Base-by-base conservation (phyloP, 306 rosid species). In the Trifolium subterraneum region DNA sequence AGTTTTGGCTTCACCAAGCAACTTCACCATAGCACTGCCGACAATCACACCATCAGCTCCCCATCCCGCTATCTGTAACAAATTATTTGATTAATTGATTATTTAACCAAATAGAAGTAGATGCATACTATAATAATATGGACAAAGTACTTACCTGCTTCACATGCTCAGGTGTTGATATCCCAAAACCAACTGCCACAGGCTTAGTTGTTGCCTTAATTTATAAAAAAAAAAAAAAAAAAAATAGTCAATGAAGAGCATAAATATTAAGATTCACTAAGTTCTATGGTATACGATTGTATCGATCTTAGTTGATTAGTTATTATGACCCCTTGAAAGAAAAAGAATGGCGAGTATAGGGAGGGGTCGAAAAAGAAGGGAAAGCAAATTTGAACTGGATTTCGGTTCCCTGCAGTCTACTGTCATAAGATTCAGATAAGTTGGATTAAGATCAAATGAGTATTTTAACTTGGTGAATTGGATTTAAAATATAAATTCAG, bases 11-110 rank as follows among this genome's bases (percentile, higher is more conserved):
- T 93, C 96, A 23, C 90, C 96, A 61, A 93, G 85, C 68, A 91
- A 18, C 85, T 82, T 93, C 79, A 93, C 98, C 5, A 93, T 87
- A 16, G 98, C 98, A 82, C 98, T 94, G 16, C 98, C 98, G 36
- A 94, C 90, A 75, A 93, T 93, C 52, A 91, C 90, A 5, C 98
- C 98, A 70, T 93, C 97, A 70, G 98, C 98, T 72, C 98, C 98
- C 98, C 98, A 94, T 54, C 77, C 90, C 0, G 86, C 90, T 23
- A 94, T 82, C 98, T 94, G 85, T 45, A 83, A 66, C 41, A 80
- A 47, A 42, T 68, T 16, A 77, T 31, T 55, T 55, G 62, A 39
- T 33, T 65, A 10, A 73, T 13, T 20, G 38, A 73, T 13, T 56
- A 61, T 42, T 7, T 48, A 27, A 33, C 64, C 70, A 48, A 15